A percentile compares a stretch with the other conserved stretches of the same genome.
These are phyloP conservation scores for Ascomycota sp. DNA, from an alignment of 2,329 filamentous ascomycete species.

Conservation along the genomic window DNA sequence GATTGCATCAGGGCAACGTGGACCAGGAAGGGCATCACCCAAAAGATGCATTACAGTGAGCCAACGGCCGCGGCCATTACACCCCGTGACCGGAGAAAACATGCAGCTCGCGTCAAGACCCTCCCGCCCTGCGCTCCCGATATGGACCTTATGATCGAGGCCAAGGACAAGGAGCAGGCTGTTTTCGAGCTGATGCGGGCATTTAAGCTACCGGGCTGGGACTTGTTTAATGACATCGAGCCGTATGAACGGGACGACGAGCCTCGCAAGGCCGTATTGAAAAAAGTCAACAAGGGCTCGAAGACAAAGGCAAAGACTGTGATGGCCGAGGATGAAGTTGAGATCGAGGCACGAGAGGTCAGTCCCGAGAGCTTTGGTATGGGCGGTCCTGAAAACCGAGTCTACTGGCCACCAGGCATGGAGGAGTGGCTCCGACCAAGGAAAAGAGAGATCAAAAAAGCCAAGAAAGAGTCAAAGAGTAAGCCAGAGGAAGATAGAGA, in stretches of 20 bases:
- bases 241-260: slow-evolving; percentile 60
- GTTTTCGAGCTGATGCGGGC: slow-evolving; percentile 84
- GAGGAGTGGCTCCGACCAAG: slow-evolving; percentile 72
- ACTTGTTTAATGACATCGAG: slow-evolving; percentile 53
- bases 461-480: slow-evolving; percentile 7
- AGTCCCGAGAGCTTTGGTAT: slow-evolving; percentile 53
- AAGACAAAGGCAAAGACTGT: slow-evolving; percentile 13
- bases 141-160: slow-evolving; percentile 98
- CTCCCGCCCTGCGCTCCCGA: slow-evolving; percentile 61
- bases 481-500: not conserved
- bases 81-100: slow-evolving; percentile 56
- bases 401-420: slow-evolving; percentile 79
- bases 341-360: slow-evolving; percentile 22
- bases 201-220: slow-evolving; percentile 61
- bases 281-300: slow-evolving; percentile 15
- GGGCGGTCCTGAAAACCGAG: slow-evolving; percentile 60
- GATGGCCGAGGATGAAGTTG: slow-evolving; percentile 15
- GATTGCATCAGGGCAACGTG: slow-evolving; percentile 65
- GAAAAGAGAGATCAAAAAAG: slow-evolving; percentile 42
- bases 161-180: slow-evolving; percentile 92
- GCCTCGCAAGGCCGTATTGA: slow-evolving; percentile 22
- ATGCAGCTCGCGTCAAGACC: slow-evolving; percentile 55
- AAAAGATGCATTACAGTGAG: slow-evolving; percentile 96
- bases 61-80: slow-evolving; percentile 43
- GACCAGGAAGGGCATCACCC: slow-evolving; percentile 61